phyloP scores from a whole-genome alignment of 2,329 filamentous ascomycete genomes.

The Aureobasidium namibiae region DNA sequence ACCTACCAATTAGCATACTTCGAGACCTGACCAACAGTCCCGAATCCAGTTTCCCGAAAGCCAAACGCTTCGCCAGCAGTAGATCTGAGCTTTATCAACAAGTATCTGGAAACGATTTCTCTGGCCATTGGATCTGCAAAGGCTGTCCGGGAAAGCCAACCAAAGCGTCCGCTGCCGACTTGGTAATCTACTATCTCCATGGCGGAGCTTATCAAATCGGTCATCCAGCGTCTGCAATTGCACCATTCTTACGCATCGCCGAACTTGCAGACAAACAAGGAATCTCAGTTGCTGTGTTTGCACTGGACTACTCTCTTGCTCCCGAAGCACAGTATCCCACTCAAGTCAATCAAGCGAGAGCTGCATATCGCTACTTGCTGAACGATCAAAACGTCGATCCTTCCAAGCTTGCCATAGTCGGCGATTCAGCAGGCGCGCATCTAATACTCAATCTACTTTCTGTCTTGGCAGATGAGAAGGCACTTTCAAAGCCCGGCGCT shows the following conservation, averaged over 20 bases:
- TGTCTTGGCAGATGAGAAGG: background rate
- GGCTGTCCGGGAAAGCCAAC: background rate
- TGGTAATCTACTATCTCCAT: slow-evolving; percentile 13
- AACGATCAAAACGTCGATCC: background rate
- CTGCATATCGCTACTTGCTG: slow-evolving; percentile 7
- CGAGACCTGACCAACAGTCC: background rate
- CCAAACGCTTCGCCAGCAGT: background rate
- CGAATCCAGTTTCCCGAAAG: background rate
- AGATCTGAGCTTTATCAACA: background rate
- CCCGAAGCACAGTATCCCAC: slow-evolving; percentile 10
- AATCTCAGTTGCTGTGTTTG: slow-evolving; percentile 7
- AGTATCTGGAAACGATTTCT: background rate
- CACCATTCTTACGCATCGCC: slow-evolving; percentile 3
- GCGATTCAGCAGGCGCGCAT: background rate
- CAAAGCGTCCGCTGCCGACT: background rate
- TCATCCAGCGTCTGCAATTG: background rate
- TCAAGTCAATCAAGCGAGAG: slow-evolving; percentile 4
- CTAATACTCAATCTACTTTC: background rate
- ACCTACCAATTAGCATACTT: background rate
- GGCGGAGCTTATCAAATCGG: slow-evolving; percentile 13
- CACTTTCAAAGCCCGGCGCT: background rate
- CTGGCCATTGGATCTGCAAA: background rate
- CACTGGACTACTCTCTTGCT: slow-evolving; percentile 10
- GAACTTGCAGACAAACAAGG: background rate
- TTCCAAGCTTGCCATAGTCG: background rate